phyloP scores from a whole-genome alignment of 2,329 filamentous ascomycete genomes.

The Ceratocystis papillata region DNA sequence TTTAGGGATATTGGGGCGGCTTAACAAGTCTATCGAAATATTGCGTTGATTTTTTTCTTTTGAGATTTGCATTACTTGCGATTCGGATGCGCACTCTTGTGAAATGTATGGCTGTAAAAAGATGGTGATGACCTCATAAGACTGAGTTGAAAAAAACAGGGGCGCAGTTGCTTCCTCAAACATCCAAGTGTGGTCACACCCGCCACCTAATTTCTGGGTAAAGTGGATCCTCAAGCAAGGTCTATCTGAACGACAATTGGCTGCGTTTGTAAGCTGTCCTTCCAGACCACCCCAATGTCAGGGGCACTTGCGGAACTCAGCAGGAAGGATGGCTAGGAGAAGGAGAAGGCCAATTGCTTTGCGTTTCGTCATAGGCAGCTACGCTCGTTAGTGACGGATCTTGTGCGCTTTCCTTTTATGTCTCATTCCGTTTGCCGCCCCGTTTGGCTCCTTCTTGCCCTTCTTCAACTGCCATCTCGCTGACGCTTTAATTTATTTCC shows the following conservation, averaged over 20 bases:
- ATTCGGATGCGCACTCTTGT: background rate
- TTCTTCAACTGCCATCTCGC: background rate
- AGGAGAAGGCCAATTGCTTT: background rate
- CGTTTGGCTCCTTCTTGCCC: slow-evolving; percentile 7
- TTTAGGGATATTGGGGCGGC: background rate
- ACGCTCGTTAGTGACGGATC: background rate
- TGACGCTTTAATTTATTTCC: background rate
- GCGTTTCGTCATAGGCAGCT: slow-evolving; percentile 13
- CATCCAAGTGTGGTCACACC: background rate
- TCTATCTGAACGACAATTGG: background rate
- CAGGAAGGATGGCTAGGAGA: background rate
- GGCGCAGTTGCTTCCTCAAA: background rate
- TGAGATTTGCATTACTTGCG: slow-evolving; percentile 1
- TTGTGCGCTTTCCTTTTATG: slow-evolving; percentile 1
- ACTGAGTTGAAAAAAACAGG: background rate
- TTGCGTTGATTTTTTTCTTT: background rate
- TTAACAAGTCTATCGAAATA: background rate
- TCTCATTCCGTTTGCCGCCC: slow-evolving; percentile 10
- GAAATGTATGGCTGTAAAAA: background rate
- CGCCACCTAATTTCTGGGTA: background rate
- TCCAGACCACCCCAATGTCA: background rate
- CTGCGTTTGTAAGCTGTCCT: slow-evolving; percentile 3
- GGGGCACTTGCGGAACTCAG: background rate
- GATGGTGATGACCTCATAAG: background rate
- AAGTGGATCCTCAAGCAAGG: background rate